These are phyloP conservation scores for Borealophlyctis nickersoniae DNA, from an alignment of 192 early-diverging fungal genomes.

Conservation along the genomic window DNA sequence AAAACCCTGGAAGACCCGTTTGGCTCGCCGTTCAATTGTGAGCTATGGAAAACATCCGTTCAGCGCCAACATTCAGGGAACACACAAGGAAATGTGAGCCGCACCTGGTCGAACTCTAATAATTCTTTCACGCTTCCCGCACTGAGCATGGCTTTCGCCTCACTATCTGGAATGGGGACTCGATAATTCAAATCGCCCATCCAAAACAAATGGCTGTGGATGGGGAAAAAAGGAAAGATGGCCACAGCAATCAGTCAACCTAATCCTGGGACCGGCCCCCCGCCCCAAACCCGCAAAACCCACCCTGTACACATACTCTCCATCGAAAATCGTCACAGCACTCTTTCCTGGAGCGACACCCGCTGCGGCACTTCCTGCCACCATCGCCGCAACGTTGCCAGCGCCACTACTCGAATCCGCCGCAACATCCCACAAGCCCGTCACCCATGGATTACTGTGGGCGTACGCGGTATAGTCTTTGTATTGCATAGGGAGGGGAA, in stretches of 20 bases:
- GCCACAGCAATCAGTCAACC: background rate
- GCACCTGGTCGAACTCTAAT: constrained; percentile 78
- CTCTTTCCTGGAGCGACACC: constrained; percentile 2
- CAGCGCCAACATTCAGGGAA: background rate
- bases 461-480: constrained; percentile 35
- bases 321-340: constrained; percentile 36
- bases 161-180: constrained; percentile 61
- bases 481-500: constrained; percentile 37
- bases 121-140: constrained; percentile 60
- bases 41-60: constrained; percentile 41
- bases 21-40: constrained; percentile 54
- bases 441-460: constrained; percentile 43
- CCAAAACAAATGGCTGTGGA: constrained; percentile 74
- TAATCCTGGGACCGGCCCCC: too few species aligned
- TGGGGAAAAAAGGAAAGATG: too few species aligned
- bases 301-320: constrained; percentile 30
- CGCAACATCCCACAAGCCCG: constrained; percentile 23
- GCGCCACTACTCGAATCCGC: too few species aligned
- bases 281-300: too few species aligned
- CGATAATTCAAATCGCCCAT: constrained; percentile 96
- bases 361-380: background rate
- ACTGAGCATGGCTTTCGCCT: constrained; percentile 54
- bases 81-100: background rate
- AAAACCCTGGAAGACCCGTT: constrained; percentile 80
- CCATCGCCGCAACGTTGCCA: too few species aligned